Evolutionary conservation across 2,329 filamentous ascomycete genomes (phyloP).

Genomic region (Cordyceps javanica): DNA sequence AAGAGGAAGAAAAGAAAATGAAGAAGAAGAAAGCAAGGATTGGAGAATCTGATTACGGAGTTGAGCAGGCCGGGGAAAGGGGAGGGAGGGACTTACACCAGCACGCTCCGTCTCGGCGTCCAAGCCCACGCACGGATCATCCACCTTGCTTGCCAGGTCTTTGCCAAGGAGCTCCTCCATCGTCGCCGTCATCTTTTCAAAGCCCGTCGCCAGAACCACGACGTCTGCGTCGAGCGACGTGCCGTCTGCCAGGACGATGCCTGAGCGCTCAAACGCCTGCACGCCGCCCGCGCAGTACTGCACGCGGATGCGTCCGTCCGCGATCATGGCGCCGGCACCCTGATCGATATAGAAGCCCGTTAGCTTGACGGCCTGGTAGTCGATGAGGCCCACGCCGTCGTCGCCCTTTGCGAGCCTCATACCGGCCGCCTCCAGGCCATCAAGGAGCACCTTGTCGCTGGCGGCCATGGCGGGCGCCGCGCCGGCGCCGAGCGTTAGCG

Average conservation of each 20-base stretch:
- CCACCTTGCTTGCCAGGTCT: conserved; percentile 26
- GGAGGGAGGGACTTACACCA: conserved; percentile 23
- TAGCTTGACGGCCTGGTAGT: conserved; percentile 31
- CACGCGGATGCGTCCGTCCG: conserved; percentile 35
- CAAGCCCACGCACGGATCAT: conserved; percentile 29
- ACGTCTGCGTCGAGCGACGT: conserved; percentile 32
- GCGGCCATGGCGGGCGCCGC: conserved; percentile 34
- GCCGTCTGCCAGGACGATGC: conserved; percentile 26
- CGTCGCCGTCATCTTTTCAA: conserved; percentile 31
- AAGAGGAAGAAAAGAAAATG: too few relatives aligned
- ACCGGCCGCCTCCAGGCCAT: conserved; percentile 42
- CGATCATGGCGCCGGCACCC: conserved; percentile 32
- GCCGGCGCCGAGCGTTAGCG: conserved; percentile 37
- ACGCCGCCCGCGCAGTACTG: conserved; percentile 25
- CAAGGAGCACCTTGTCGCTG: conserved; percentile 35
- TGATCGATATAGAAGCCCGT: conserved; percentile 39
- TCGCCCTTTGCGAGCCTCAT: conserved; percentile 32
- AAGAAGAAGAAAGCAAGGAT: too few relatives aligned
- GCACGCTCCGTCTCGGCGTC: conserved; percentile 27
- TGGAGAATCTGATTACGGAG: too few relatives aligned
- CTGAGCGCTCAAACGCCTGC: conserved; percentile 22
- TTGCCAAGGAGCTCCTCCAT: conserved; percentile 30
- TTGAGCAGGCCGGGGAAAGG: too few relatives aligned
- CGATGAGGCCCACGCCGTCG: conserved; percentile 29
- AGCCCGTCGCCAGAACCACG: conserved; percentile 38